A percentile compares a stretch with the other conserved stretches of the same genome.
Conservation (phyloP, 1,139 yeast genomes). For the Lodderomyces margitis region DNA sequence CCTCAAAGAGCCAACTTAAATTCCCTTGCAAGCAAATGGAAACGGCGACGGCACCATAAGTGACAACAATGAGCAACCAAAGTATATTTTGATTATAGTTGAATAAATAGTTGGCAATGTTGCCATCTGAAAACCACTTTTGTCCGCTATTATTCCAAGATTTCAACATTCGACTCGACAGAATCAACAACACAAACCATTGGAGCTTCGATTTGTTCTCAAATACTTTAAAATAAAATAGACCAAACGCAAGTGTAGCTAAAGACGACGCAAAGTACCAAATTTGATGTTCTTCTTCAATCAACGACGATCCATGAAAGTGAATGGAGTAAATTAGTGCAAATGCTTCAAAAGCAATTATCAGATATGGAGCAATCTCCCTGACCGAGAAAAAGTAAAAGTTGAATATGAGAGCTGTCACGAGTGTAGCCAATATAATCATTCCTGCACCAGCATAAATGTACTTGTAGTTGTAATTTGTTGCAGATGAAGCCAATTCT, state of each 20-base stretch:
- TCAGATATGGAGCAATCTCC: conserved; percentile 16
- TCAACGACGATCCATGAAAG: conserved; percentile 84
- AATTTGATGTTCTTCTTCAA: conserved; percentile 95
- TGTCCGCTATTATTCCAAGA: conserved; percentile 94
- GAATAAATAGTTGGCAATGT: conserved; percentile 47
- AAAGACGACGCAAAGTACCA: conserved; percentile 82
- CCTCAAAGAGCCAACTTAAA: not conserved
- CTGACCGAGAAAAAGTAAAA: conserved; percentile 17
- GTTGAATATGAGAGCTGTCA: conserved; percentile 20
- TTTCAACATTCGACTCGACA: conserved; percentile 59
- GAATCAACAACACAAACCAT: conserved; percentile 30
- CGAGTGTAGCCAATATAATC: conserved; percentile 27
- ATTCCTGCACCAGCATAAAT: conserved; percentile 49
- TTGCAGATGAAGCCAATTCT: conserved; percentile 61
- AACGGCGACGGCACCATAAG: conserved; percentile 32
- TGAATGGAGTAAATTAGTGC: conserved; percentile 51
- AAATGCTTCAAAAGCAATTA: conserved; percentile 25
- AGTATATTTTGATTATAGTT: conserved; percentile 28
- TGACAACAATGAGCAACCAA: conserved; percentile 49
- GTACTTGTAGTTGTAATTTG: conserved; percentile 62
- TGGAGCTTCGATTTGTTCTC: conserved; percentile 4
- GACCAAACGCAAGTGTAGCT: conserved; percentile 17
- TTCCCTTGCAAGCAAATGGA: conserved; percentile 27
- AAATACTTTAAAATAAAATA: conserved; percentile 13
- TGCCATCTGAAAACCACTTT: conserved; percentile 52